Evolutionary conservation across 148 eudicot genomes (phyloP).

Genomic region (Chenopodium album): DNA sequence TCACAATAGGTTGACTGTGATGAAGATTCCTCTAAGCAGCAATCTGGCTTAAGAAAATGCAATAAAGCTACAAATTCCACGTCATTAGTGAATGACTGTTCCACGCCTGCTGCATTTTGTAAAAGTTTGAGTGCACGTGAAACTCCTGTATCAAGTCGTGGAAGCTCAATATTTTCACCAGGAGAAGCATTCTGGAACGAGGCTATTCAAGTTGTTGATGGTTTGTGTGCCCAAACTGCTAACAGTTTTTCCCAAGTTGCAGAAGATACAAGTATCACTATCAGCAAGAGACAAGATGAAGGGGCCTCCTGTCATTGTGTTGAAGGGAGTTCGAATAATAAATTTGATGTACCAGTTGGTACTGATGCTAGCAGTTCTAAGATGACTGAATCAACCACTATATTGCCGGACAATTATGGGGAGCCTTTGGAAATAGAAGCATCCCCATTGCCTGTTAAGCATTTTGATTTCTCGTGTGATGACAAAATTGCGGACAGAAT

Average conservation of each 20-base stretch:
- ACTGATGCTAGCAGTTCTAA: slow-evolving; percentile 30
- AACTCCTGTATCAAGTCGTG: slow-evolving; percentile 75
- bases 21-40: slow-evolving; percentile 28
- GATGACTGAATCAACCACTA: slow-evolving; percentile 33
- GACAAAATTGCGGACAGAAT: slow-evolving; percentile 39
- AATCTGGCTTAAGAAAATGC: slow-evolving; percentile 69
- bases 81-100: slow-evolving; percentile 26
- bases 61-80: slow-evolving; percentile 29
- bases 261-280: slow-evolving; percentile 21
- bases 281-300: slow-evolving; percentile 25
- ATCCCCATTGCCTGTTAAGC: slow-evolving; percentile 88
- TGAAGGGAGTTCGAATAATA: slow-evolving; percentile 28
- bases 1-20: slow-evolving; percentile 40
- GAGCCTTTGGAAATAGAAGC: slow-evolving; percentile 45
- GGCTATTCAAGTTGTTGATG: slow-evolving; percentile 88
- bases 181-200: slow-evolving; percentile 98
- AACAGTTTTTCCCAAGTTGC: slow-evolving; percentile 23
- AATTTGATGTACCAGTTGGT: slow-evolving; percentile 19
- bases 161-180: slow-evolving; percentile 81
- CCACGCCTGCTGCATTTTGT: slow-evolving; percentile 55
- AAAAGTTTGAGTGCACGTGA: slow-evolving; percentile 37
- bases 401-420: slow-evolving; percentile 35
- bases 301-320: slow-evolving; percentile 26
- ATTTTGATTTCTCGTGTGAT: slow-evolving; percentile 77
- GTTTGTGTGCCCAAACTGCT: slow-evolving; percentile 44